phyloP scores from a whole-genome alignment of 495 filamentous ascomycete genomes.

The Xylaria intraflava region DNA sequence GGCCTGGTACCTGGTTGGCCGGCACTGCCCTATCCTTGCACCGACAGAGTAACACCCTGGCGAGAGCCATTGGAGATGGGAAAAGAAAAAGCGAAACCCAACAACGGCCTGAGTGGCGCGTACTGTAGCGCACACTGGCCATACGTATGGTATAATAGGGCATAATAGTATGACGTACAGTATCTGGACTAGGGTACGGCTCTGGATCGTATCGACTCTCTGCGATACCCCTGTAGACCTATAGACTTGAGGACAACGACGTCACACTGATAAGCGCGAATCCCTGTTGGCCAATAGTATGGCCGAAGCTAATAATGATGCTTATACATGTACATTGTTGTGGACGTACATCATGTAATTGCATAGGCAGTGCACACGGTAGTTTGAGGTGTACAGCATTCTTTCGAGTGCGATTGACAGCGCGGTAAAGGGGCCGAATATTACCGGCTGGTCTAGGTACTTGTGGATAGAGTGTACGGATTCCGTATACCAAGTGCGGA shows the following conservation, averaged over 20 bases:
- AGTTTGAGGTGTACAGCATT: too few relatives aligned
- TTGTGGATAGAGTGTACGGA: too few relatives aligned
- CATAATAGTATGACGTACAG: too few relatives aligned
- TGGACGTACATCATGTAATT: background rate
- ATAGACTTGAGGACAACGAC: slow-evolving; percentile 1
- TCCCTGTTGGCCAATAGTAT: background rate
- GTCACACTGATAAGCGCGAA: slow-evolving; percentile 5
- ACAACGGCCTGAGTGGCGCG: background rate
- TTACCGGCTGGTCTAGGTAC: too few relatives aligned
- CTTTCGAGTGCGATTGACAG: too few relatives aligned
- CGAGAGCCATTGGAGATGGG: background rate
- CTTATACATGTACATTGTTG: background rate
- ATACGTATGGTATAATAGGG: too few relatives aligned
- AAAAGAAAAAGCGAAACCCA: background rate
- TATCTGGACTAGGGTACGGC: background rate
- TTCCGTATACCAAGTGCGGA: too few relatives aligned
- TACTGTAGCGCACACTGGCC: too few relatives aligned
- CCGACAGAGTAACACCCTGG: background rate
- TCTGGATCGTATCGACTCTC: background rate
- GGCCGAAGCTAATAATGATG: background rate
- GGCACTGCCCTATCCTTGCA: background rate
- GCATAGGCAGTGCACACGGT: background rate
- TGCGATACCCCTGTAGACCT: too few relatives aligned
- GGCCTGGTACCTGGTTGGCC: background rate
- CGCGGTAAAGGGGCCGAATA: too few relatives aligned